A percentile compares a stretch with the other conserved stretches of the same genome.
phyloP scores from a whole-genome alignment of 768 basidiomycete genomes.

The Auricularia heimuer region DNA sequence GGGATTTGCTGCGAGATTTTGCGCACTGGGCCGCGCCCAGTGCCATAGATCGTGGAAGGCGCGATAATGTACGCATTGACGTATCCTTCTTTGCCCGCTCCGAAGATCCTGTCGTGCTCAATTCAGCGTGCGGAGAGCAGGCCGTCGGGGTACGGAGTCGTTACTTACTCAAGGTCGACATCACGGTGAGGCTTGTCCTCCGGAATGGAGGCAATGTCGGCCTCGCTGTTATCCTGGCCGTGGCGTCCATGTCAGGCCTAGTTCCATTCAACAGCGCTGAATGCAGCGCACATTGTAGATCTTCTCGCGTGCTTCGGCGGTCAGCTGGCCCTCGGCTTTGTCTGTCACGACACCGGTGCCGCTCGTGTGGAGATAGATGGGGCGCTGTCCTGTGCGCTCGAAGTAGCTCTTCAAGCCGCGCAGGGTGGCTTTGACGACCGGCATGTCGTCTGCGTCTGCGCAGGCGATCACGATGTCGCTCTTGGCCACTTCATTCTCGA shows the following conservation, averaged over 20 bases:
- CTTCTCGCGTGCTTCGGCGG: background rate
- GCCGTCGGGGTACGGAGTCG: background rate
- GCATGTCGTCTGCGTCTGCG: constrained; percentile 10
- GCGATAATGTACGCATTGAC: constrained; percentile 10
- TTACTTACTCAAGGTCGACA: background rate
- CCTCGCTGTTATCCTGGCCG: background rate
- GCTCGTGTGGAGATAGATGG: constrained; percentile 6
- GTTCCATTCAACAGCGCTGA: background rate
- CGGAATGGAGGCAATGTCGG: background rate
- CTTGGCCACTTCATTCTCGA: background rate
- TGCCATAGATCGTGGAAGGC: constrained; percentile 9
- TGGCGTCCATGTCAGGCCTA: background rate
- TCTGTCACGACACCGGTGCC: background rate
- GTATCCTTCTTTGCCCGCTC: constrained; percentile 7
- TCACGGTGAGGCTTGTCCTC: background rate
- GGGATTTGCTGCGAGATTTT: constrained; percentile 1
- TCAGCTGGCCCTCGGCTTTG: constrained; percentile 3
- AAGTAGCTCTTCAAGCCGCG: constrained; percentile 1
- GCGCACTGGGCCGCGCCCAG: constrained; percentile 4
- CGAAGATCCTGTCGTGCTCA: constrained; percentile 5
- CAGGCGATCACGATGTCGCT: constrained; percentile 7
- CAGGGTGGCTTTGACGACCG: constrained; percentile 3
- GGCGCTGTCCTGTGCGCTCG: constrained; percentile 1
- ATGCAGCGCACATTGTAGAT: background rate
- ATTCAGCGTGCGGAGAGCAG: background rate